Evolutionary conservation across 1,139 yeast genomes (phyloP).

Genomic region (Hanseniaspora sp.): DNA sequence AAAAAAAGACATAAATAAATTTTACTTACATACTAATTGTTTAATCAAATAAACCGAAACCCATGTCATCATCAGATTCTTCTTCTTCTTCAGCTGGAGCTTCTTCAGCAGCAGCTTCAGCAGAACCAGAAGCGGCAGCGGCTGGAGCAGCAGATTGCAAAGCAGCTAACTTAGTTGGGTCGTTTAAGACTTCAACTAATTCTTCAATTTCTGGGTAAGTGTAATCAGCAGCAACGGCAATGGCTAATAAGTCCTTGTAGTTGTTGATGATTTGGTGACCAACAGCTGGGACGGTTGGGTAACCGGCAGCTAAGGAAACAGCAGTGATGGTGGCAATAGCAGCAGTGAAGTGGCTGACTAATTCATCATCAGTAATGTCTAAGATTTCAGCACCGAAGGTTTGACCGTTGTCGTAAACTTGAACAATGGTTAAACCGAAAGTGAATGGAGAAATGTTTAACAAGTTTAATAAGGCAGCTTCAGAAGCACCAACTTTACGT

Average conservation of each 20-base stretch:
- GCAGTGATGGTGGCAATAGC: conserved; percentile 93
- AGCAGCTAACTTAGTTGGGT: conserved; percentile 99
- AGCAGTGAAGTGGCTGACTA: conserved; percentile 79
- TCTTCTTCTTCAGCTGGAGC: conserved; percentile 64
- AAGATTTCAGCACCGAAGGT: conserved; percentile 92
- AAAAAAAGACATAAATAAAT: background rate
- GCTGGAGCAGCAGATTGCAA: conserved; percentile 83
- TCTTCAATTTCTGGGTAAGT: conserved; percentile 98
- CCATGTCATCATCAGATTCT: conserved; percentile 71
- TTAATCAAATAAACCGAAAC: conserved; percentile 98
- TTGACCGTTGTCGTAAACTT: conserved; percentile 98
- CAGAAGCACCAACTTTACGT: conserved; percentile 94
- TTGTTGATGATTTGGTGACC: conserved; percentile 98
- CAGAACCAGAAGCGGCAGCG: conserved; percentile 50
- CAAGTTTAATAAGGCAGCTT: conserved; percentile 98
- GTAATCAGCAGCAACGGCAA: conserved; percentile 97
- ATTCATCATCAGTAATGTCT: conserved; percentile 97
- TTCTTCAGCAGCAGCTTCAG: conserved; percentile 60
- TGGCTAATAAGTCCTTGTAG: conserved; percentile 97
- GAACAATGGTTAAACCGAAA: conserved; percentile 92
- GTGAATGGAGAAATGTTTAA: conserved; percentile 99
- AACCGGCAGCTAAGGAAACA: conserved; percentile 91
- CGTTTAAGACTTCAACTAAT: conserved; percentile 97
- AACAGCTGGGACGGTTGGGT: conserved; percentile 99
- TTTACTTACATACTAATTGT: conserved; percentile 20